phyloP scores from a whole-genome alignment of 192 early-diverging fungal genomes.

The Phycomyces nitens region DNA sequence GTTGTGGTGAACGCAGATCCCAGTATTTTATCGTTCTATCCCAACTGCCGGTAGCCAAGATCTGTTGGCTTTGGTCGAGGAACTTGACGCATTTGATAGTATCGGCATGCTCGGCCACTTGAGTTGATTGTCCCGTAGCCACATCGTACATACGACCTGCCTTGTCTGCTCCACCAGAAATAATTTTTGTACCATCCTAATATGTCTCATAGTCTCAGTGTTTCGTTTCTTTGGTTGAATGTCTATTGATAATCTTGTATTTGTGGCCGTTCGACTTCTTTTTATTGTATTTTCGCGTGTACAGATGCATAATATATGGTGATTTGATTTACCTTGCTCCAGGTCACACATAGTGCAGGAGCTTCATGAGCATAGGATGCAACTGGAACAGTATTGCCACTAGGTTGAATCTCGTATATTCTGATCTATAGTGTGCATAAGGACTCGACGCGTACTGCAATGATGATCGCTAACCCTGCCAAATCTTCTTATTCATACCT shows the following conservation, averaged over 20 bases:
- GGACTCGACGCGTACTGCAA: too few species aligned
- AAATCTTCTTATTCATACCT: slow-evolving; percentile 15
- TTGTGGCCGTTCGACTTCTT: background rate
- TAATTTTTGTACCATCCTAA: slow-evolving; percentile 87
- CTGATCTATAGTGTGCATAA: slow-evolving; percentile 61
- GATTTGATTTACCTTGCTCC: slow-evolving; percentile 67
- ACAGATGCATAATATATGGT: background rate
- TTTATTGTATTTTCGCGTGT: background rate
- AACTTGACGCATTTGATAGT: slow-evolving; percentile 78
- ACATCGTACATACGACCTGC: slow-evolving; percentile 80
- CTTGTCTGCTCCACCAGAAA: slow-evolving; percentile 91
- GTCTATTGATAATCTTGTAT: too few species aligned
- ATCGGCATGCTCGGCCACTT: slow-evolving; percentile 84
- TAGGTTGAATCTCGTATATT: slow-evolving; percentile 85
- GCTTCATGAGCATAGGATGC: slow-evolving; percentile 77
- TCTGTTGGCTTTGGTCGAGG: slow-evolving; percentile 60
- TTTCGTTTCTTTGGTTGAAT: background rate
- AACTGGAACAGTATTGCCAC: slow-evolving; percentile 71
- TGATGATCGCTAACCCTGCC: too few species aligned
- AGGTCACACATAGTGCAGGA: slow-evolving; percentile 80
- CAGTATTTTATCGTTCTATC: slow-evolving; percentile 97
- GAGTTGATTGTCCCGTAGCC: slow-evolving; percentile 70
- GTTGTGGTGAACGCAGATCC: slow-evolving; percentile 79
- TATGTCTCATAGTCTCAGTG: too few species aligned
- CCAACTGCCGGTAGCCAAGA: slow-evolving; percentile 90